Evolutionary conservation across 169 alveolate species (phyloP).

Genomic region (Plasmodium coatneyi): DNA sequence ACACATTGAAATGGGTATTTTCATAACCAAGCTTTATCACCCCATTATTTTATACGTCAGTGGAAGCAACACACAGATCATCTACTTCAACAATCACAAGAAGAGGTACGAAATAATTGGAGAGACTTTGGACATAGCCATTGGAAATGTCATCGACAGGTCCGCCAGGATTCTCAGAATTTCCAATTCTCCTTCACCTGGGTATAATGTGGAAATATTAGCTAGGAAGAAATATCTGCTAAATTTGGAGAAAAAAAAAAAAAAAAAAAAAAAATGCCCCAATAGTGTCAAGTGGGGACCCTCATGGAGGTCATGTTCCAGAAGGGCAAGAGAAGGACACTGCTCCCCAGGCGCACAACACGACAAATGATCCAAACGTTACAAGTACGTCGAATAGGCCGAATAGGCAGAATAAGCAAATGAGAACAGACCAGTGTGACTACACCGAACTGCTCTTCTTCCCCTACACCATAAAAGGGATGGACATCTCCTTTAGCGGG

Average conservation of each 20-base stretch:
- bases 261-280: background rate
- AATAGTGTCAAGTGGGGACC: background rate
- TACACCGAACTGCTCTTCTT: conserved; percentile 90
- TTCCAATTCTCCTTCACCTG: conserved; percentile 99
- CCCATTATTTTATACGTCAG: conserved; percentile 98
- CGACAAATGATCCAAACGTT: background rate
- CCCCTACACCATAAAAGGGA: conserved; percentile 98
- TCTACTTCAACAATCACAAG: conserved; percentile 88
- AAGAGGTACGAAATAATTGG: conserved; percentile 96
- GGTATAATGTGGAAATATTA: conserved; percentile 96
- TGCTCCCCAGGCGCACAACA: background rate
- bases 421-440: background rate
- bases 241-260: conserved; percentile 34
- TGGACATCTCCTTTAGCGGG: conserved; percentile 98
- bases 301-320: background rate
- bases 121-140: conserved; percentile 98
- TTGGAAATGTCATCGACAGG: conserved; percentile 98
- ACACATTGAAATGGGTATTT: conserved; percentile 99
- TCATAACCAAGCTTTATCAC: conserved; percentile 93
- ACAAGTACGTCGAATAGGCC: too few relatives aligned
- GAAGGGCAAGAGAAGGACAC: background rate
- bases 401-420: too few relatives aligned
- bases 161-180: conserved; percentile 96
- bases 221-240: conserved; percentile 88
- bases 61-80: conserved; percentile 98